Conservation (phyloP, 371 early-diverging fungal species). For the Blakeslea trispora region DNA sequence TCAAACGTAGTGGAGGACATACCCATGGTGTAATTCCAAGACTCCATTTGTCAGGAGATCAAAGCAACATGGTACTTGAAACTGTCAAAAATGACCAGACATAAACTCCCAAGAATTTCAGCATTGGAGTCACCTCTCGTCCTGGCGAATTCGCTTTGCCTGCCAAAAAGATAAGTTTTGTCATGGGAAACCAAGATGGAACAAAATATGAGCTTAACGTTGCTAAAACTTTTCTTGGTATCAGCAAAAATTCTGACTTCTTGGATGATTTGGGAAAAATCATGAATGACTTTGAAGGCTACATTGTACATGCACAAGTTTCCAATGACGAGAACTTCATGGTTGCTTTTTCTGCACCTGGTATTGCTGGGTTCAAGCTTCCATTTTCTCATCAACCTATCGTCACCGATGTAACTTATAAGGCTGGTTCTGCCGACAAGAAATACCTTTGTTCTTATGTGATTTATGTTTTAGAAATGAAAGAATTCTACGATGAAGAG, state of each 20-base stretch:
- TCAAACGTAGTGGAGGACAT: not conserved
- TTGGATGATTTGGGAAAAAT: not conserved
- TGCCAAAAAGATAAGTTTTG: not conserved
- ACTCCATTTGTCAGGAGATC: not conserved
- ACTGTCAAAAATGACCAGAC: not conserved
- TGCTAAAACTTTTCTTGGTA: not conserved
- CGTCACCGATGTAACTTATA: not conserved
- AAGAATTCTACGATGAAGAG: too few relatives aligned
- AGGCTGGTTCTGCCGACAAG: not conserved
- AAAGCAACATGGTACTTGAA: not conserved
- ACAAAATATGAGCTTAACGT: not conserved
- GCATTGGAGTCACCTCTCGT: not conserved
- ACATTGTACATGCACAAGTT: not conserved
- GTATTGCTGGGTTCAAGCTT: not conserved
- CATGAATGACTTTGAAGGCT: not conserved
- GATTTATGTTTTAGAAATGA: too few relatives aligned
- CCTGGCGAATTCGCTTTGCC: not conserved
- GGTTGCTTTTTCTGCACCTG: not conserved
- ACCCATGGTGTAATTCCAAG: not conserved
- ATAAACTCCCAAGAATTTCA: not conserved
- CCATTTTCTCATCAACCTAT: not conserved
- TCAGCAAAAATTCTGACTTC: not conserved
- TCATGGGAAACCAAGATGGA: not conserved
- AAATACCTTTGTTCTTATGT: not conserved
- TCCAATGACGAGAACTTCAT: not conserved